Base-by-base conservation (phyloP, 1,139 yeast species). In the Magnusiomyces clavatus region DNA sequence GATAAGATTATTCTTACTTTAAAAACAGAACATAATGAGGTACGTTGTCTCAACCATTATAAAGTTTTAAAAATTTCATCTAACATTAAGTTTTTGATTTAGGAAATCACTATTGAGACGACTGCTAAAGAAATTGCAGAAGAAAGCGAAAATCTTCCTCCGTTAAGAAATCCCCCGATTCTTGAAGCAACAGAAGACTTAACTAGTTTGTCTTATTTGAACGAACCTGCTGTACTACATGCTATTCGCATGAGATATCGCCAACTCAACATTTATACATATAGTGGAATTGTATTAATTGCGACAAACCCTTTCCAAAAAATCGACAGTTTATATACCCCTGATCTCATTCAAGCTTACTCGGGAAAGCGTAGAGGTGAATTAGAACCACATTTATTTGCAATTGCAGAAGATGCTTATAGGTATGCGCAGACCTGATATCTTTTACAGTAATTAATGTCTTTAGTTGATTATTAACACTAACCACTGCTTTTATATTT, bases 351-450 rank as follows among this genome's bases (percentile, higher is more conserved):
- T 56, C 96, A 89, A 68, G 92, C 95, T 14, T 92, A 92, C 67
- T 87, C 96, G 11, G 96, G 96, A 38, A 86, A 83, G 64, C 80
- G 87, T 63, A 78, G 97, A 65, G 97, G 96, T 40, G 97, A 90
- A 64, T 77, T 88, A 58, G 97, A 90, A 62, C 98, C 98, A 2
- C 98, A 92, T 74, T 76, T 92, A 66, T 92, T 92, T 67, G 97
- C 97, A 50, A 92, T 92, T 64, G 98, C 98, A 19, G 97, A 92
- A 68, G 97, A 92, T 63, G 97, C 98, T n/a, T 90, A 89, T 66
- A 77, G 66, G 60, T 44, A 44, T 34, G 41, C 37, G 3, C 6
- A 34, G n/a, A 36, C n/a, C 19, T 42, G 37, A n/a, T 19, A n/a
- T 11, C 24, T 41, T 12, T 17, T 24, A 4, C 8, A 24, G 4